Base-by-base conservation (phyloP, 2,329 filamentous ascomycete species). In the Fusarium sp. region DNA sequence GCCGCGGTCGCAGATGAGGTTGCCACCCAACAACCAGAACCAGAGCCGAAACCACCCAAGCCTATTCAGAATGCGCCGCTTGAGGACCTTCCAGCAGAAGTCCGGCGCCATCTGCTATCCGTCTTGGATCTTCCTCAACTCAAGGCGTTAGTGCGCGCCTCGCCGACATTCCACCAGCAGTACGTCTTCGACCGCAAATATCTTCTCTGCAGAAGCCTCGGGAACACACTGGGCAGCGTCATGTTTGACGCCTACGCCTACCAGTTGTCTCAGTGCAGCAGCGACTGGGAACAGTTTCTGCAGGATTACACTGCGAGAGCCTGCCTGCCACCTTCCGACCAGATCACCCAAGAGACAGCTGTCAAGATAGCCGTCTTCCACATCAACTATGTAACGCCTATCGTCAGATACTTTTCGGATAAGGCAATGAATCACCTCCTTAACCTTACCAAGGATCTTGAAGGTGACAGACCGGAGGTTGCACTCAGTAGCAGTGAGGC, bases 141-240 rank as follows among this genome's bases (percentile, higher is more conserved):
- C 12, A 36, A 30, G 23, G 12, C 40, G 12, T 31, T 69, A 28
- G 62, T 65, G 7, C 57, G 23, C 3, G 51, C 64, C 8, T 67
- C 64, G 16, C 57, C 61, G 13, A 34, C 52, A 10, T 53, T 61
- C 13, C 43, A 68, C 31, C 61, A 37, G 28, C 65, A 59, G 44
- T 64, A 65, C 28, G 8, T 48, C 6, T 53, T 39, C 11, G 57
- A 68, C 34, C 56, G 57, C 52, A 47, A 30, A 18, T 58, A 48
- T 47, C 34, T 68, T n/a, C 53, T 60, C 12, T 46, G 57, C 18
- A 52, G 47, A 23, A 27, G 30, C 36, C 39, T 65, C 12, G 44
- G 65, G 28, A 15, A 13, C n/a, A 60, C 60, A 11, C 28, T 65
- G 18, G 40, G 61, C 12, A 27, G 39, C 30, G 56, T 34, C 6